Percentiles rank a stretch among this genome's conserved stretches.
phyloP scores from a whole-genome alignment of 2,329 filamentous ascomycete species.

The Lizonia empirigonia region DNA sequence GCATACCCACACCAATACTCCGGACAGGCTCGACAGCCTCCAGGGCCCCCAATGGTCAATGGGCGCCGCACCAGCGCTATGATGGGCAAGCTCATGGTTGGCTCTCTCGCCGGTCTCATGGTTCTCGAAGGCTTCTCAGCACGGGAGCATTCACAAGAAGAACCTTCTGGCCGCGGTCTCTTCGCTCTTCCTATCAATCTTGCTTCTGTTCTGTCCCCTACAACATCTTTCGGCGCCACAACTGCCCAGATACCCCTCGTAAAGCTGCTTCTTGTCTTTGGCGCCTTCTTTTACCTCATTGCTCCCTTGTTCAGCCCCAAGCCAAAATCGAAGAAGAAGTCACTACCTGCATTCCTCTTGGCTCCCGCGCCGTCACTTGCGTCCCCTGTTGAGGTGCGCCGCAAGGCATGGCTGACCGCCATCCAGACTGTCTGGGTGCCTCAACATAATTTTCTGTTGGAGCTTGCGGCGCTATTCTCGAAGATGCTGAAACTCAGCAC shows the following conservation, averaged over 20 bases:
- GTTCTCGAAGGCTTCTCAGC: slow-evolving; percentile 80
- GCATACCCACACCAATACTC: slow-evolving; percentile 45
- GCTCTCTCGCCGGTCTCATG: slow-evolving; percentile 90
- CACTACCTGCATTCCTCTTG: slow-evolving; percentile 49
- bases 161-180: slow-evolving; percentile 49
- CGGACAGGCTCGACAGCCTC: slow-evolving; percentile 28
- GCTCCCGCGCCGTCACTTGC: slow-evolving; percentile 70
- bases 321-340: slow-evolving; percentile 59
- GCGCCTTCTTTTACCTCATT: slow-evolving; percentile 62
- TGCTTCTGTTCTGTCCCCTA: slow-evolving; percentile 38
- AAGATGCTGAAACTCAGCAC: slow-evolving; percentile 84
- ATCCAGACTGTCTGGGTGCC: slow-evolving; percentile 93
- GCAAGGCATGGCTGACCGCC: slow-evolving; percentile 90
- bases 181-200: slow-evolving; percentile 51
- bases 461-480: slow-evolving; percentile 77
- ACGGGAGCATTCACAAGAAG: slow-evolving; percentile 60
- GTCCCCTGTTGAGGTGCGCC: slow-evolving; percentile 82
- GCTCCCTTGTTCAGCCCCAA: slow-evolving; percentile 63
- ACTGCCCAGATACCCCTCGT: slow-evolving; percentile 52
- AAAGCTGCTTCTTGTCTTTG: slow-evolving; percentile 58
- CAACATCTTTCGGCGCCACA: slow-evolving; percentile 38
- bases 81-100: slow-evolving; percentile 84
- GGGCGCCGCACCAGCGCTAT: slow-evolving; percentile 56
- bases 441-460: slow-evolving; percentile 81
- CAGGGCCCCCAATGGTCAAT: slow-evolving; percentile 45